Evolutionary conservation across 1,139 yeast genomes (phyloP), one percentile per base, ranked within the genome.

Genomic region (Debaryomycetaceae sp.): DNA sequence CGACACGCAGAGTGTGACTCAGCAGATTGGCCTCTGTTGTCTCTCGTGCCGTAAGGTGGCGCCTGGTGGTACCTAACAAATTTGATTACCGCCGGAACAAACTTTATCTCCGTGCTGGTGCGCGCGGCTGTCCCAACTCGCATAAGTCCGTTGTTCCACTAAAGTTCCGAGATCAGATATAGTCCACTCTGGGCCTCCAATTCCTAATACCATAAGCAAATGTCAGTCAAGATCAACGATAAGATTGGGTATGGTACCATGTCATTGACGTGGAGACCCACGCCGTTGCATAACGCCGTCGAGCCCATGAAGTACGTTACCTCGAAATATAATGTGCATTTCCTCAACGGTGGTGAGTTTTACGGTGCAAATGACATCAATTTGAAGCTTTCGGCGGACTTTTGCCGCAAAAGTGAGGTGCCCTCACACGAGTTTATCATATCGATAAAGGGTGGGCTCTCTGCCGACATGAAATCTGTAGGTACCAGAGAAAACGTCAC

Each of bases 331-430:
- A 78, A 76, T 20, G 71, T 71, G 35, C 72, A 70, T 18, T 68
- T 81, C 37, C 60, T 84, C 58, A 85, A 85, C 48, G 75, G 75
- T 18, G 94, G 93, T 34, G 91, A 81, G 44, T 83, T 85, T 49
- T 86, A 86, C 48, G 93, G 93, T 16, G 53, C 65, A 0, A 56
- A 65, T 29, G 56, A 58, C 28, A 62, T 69, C 29, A 78, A 78
- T 44, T 56, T 83, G 55, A 59, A 70, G 43, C 64, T 76, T 32
- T 49, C 83, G 27, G 60, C 71, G 33, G 69, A 67, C 10, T 85
- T 79, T 49, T 74, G 83, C 37, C 65, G 58, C 16, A 33, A 48
- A 11, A 83, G 83, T 1, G 78, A 72, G 27, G 56, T 61, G 32
- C 64, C 74, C 28, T 59, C 71, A 34, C 60, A 71, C 40, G 42